These are phyloP conservation scores for Ceratocystis harringtonii DNA, from an alignment of 2,329 filamentous ascomycete genomes.

Conservation along the genomic window DNA sequence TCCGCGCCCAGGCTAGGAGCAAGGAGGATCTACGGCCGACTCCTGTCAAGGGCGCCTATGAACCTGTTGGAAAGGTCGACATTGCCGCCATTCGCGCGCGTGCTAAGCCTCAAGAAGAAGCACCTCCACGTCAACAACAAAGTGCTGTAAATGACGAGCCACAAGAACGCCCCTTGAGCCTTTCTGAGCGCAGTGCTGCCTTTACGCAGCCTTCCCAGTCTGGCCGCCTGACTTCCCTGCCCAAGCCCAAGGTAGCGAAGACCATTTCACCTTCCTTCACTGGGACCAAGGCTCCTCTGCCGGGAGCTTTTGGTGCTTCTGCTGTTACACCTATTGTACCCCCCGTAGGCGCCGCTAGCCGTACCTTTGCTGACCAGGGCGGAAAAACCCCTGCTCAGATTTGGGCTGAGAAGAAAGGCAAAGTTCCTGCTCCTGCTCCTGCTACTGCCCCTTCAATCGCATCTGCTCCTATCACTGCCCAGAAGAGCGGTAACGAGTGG, in stretches of 20 bases:
- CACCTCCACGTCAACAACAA: constrained; percentile 21
- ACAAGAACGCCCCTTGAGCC: constrained; percentile 37
- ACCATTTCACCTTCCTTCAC: constrained; percentile 72
- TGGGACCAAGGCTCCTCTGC: constrained; percentile 79
- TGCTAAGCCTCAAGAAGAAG: constrained; percentile 40
- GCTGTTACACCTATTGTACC: constrained; percentile 38
- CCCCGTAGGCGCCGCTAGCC: constrained; percentile 65
- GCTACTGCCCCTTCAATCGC: constrained; percentile 29
- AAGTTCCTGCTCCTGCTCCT: constrained; percentile 32
- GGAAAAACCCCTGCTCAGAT: constrained; percentile 94
- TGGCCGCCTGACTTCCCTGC: constrained; percentile 70
- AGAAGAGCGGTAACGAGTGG: constrained; percentile 66
- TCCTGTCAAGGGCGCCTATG: constrained; percentile 80
- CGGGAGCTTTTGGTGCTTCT: constrained; percentile 48
- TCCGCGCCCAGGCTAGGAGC: constrained; percentile 59
- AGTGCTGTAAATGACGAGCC: constrained; percentile 21
- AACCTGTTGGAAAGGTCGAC: constrained; percentile 91
- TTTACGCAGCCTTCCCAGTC: constrained; percentile 48
- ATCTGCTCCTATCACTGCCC: constrained; percentile 41
- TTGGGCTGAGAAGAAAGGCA: constrained; percentile 95
- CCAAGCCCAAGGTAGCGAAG: constrained; percentile 83
- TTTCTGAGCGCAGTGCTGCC: constrained; percentile 62
- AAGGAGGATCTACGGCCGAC: constrained; percentile 65
- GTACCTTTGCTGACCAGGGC: constrained; percentile 85
- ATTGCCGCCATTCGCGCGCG: constrained; percentile 84